These are phyloP conservation scores for Petunia secreta DNA, from an alignment of 257 asterid species.

Conservation along the genomic window DNA sequence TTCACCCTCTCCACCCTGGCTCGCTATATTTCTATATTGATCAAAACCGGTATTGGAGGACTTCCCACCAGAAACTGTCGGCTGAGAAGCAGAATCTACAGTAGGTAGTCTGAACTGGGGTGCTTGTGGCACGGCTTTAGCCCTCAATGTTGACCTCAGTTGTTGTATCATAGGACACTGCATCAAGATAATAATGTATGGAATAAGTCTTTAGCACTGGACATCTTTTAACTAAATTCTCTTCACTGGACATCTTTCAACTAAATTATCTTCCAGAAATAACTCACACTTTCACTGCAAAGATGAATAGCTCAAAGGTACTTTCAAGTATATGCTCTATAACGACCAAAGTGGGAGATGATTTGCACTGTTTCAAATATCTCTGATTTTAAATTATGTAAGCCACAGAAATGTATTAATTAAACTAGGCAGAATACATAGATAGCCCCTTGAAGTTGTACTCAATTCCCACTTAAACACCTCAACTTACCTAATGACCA, in stretches of 20 bases:
- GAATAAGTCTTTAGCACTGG: neutral
- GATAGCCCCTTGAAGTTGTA: too few species aligned
- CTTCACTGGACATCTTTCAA: neutral
- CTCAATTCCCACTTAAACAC: too few species aligned
- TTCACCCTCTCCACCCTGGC: neutral
- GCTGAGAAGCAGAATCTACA: neutral
- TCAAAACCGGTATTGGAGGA: neutral
- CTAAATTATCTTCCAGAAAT: neutral
- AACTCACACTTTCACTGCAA: neutral
- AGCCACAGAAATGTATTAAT: neutral
- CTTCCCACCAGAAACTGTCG: constrained; percentile 1
- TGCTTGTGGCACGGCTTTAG: constrained; percentile 22
- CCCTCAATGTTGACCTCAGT: constrained; percentile 20
- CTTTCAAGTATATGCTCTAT: neutral
- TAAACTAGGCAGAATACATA: too few species aligned
- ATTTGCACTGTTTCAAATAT: neutral
- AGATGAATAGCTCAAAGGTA: neutral
- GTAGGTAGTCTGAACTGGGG: constrained; percentile 17
- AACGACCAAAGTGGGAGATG: neutral
- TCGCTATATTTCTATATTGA: neutral
- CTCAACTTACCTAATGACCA: too few species aligned
- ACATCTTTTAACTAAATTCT: neutral
- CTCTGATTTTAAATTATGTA: neutral
- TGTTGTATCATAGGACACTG: constrained; percentile 26
- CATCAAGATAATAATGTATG: neutral